Conservation (phyloP, 257 asterid species). For the Rhazya stricta region DNA sequence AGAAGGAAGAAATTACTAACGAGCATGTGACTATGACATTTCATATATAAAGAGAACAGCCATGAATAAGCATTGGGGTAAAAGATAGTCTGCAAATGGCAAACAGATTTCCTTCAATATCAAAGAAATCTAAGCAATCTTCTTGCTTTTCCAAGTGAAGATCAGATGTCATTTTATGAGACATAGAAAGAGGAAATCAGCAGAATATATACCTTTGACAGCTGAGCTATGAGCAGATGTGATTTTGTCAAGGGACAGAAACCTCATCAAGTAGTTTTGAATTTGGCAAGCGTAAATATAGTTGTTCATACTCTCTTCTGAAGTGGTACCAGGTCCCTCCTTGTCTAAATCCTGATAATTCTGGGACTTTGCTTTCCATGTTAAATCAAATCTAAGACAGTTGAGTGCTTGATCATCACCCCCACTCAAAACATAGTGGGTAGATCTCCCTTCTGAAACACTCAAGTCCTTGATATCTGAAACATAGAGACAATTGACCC, state of each 20-base stretch:
- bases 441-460: conserved; percentile 31
- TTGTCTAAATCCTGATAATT: conserved; percentile 19
- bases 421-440: conserved; percentile 66
- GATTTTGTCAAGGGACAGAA: conserved; percentile 43
- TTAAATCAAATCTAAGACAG: conserved; percentile 56
- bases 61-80: neutral
- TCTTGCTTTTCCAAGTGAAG: neutral
- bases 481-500: conserved; percentile 80
- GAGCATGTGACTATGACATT: neutral
- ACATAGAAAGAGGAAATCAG: conserved; percentile 1
- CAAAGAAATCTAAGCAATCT: neutral
- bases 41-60: neutral
- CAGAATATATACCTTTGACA: conserved; percentile 60
- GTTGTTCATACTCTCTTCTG: conserved; percentile 22
- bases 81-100: neutral
- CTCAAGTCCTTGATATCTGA: conserved; percentile 36
- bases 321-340: conserved; percentile 18
- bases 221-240: conserved; percentile 90
- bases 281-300: conserved; percentile 28
- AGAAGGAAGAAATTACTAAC: neutral
- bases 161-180: neutral
- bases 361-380: conserved; percentile 27
- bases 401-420: conserved; percentile 94
- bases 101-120: neutral
- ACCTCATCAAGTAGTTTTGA: conserved; percentile 42